Evolutionary conservation across 2,329 filamentous ascomycete genomes (phyloP).

Genomic region (Fusarium musae): DNA sequence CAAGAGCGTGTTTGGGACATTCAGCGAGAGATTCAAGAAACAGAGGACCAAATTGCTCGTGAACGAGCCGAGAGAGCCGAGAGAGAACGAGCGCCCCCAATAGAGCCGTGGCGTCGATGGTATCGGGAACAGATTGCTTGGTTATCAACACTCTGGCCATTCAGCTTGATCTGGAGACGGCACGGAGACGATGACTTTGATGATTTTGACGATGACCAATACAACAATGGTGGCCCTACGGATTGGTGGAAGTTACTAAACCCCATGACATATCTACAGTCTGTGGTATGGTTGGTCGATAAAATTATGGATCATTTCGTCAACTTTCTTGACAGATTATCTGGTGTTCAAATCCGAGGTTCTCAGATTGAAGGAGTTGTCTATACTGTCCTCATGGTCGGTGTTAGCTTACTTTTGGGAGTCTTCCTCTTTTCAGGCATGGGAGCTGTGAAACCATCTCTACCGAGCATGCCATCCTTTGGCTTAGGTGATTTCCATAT

Average conservation of each 20-base stretch:
- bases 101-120: constrained; percentile 27
- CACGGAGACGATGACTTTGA: constrained; percentile 7
- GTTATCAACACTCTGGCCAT: constrained; percentile 38
- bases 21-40: constrained; percentile 34
- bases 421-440: not conserved
- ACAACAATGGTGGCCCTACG: constrained; percentile 11
- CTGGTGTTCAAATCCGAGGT: not conserved
- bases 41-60: constrained; percentile 29
- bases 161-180: constrained; percentile 13
- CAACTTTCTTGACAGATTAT: constrained; percentile 29
- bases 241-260: constrained; percentile 46
- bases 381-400: not conserved
- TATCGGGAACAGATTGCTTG: constrained; percentile 38
- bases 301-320: constrained; percentile 33
- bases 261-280: constrained; percentile 47
- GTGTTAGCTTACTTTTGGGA: constrained; percentile 9
- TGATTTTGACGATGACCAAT: constrained; percentile 19
- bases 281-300: constrained; percentile 40
- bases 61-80: constrained; percentile 23
- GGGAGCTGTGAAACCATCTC: not conserved
- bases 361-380: not conserved
- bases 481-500: constrained; percentile 15
- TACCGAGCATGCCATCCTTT: constrained; percentile 5
- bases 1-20: constrained; percentile 31
- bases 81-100: constrained; percentile 2